Percentiles rank a stretch among this genome's conserved stretches.
Conservation (phyloP, 208 protist genomes). For the Naegleria gruberi region DNA sequence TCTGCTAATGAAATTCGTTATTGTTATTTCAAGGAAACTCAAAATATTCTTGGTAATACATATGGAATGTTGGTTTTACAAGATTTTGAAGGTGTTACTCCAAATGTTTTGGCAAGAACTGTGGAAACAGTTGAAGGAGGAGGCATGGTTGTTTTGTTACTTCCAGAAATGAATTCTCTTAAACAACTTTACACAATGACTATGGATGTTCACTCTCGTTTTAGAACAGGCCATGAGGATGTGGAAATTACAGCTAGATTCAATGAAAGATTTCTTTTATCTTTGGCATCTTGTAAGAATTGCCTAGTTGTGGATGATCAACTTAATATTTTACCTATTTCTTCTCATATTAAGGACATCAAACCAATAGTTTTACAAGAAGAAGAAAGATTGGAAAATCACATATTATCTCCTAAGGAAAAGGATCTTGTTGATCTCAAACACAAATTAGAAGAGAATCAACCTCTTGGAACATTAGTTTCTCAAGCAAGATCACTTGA, state of each 20-base stretch:
- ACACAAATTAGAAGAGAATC: constrained; percentile 46
- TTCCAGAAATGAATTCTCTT: constrained; percentile 90
- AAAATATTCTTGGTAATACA: constrained; percentile 98
- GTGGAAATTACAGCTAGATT: constrained; percentile 89
- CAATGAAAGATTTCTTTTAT: constrained; percentile 98
- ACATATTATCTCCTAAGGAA: not conserved
- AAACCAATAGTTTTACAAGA: constrained; percentile 32
- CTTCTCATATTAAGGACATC: constrained; percentile 46
- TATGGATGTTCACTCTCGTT: constrained; percentile 96
- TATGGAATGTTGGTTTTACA: constrained; percentile 97
- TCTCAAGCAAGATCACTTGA: constrained; percentile 82
- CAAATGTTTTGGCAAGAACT: constrained; percentile 97
- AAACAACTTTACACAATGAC: constrained; percentile 93
- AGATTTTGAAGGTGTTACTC: constrained; percentile 99
- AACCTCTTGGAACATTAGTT: constrained; percentile 79
- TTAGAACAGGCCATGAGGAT: constrained; percentile 29
- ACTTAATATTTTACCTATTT: constrained; percentile 95
- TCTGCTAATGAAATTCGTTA: constrained; percentile 95
- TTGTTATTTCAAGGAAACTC: constrained; percentile 96
- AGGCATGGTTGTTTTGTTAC: constrained; percentile 94
- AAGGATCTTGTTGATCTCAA: constrained; percentile 48
- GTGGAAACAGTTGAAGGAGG: constrained; percentile 99
- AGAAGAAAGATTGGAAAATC: not conserved
- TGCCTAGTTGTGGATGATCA: constrained; percentile 96
- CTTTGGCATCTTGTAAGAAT: constrained; percentile 81